Base-by-base conservation (phyloP, 2,329 filamentous ascomycete species). In the Penicillium sclerotiorum region DNA sequence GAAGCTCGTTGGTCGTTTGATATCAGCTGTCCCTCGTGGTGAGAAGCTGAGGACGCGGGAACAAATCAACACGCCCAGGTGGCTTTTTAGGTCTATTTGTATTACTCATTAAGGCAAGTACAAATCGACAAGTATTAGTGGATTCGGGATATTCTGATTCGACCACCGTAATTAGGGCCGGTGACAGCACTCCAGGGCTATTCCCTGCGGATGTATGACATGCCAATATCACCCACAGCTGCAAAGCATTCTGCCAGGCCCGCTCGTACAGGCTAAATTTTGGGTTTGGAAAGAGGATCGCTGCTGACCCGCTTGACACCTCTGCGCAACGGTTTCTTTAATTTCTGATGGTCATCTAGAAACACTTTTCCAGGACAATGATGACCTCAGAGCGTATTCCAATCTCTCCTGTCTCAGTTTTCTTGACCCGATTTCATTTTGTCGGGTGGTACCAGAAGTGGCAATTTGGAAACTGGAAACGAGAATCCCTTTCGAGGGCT, bases 371-470 rank as follows among this genome's bases (percentile, higher is more conserved):
- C 13, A 35, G 15, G 7, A 15, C 33, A 45, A 35, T 47, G 46
- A 56, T 40, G 41, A 50, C 39, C 45, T 52, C 47, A 33, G 47
- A 50, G 39, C 20, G 5, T 30, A 9, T 23, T 28, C 27, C 30
- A 9, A 18, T 17, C 40, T 15, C 43, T 42, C 36, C 27, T 18
- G 20, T 39, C 20, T 27, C 39, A 30, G 17, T 35, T 46, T 22
- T 17, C 25, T 49, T 47, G 36, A 11, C 15, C 37, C 11, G n/a
- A 13, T 36, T 25, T 45, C 35, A 23, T n/a, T 20, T 39, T 36
- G 21, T 59, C 57, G 52, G 53, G 59, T 56, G 44, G 52, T 59
- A 61, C 57, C 52, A 35, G 53, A 36, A 27, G 44, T 53, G 58
- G 53, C 45, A 49, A 50, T 39, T 17, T 32, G 18, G 12, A 43